Base-by-base conservation (phyloP, 257 asterid genomes). In the Plantago elongata region DNA sequence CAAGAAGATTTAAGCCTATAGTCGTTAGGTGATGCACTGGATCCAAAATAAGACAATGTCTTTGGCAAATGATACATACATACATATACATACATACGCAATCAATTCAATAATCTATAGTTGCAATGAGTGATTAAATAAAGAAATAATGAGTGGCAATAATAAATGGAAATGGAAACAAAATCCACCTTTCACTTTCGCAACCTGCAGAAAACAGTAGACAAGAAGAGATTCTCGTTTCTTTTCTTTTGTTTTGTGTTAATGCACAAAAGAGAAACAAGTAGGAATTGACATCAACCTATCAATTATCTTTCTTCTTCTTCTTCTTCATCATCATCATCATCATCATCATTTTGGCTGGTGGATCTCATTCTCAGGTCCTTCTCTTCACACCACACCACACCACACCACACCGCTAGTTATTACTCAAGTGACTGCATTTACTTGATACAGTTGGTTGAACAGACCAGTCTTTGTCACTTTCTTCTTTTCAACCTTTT, bases 281-380 rank as follows among this genome's bases (percentile, higher is more conserved):
- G 12, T 17, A 42, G 11, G 37, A 57, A 57, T 57, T 57, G 50
- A 44, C 62, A 62, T 12, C n/a, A n/a, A n/a, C n/a, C 27, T 43
- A 22, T 59, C 60, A 72, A 51, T 70, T 73, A 73, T 4, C 5
- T 34, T 7, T n/a, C n/a, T n/a, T n/a, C n/a, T n/a, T n/a, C n/a
- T n/a, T n/a, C n/a, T n/a, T n/a, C n/a, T n/a, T 2, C 3, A 34
- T 34, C 60, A 62, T 59, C 55, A 29, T 48, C 48, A 9, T 15
- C 58, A 15, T 57, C n/a, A n/a, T 57, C 18, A 22, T 61, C 55
- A 67, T 18, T 15, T 15, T 78, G 69, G 73, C 13, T 78, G 69
- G 73, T 34, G 40, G 40, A 34, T 78, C 78, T 78, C 82, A 82
- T 78, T 84, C 85, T 78, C 77, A 73, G 80, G 81, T 57, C 72